phyloP scores from a whole-genome alignment of 345 rosid species.

The Punica granatum region DNA sequence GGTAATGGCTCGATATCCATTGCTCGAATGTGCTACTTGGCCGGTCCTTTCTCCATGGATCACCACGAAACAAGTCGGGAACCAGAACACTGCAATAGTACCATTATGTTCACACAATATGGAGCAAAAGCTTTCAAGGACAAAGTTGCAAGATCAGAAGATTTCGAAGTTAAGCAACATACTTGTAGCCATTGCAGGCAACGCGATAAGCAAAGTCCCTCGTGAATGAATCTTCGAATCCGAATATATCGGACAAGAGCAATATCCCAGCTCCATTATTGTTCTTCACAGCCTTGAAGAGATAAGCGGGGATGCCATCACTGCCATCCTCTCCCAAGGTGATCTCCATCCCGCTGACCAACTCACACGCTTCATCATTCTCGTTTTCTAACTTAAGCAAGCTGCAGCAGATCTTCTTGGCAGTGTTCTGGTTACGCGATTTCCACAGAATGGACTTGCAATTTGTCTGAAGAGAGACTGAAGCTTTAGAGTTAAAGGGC shows the following conservation, averaged over 20 bases:
- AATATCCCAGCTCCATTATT: constrained; percentile 68
- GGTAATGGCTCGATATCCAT: constrained; percentile 53
- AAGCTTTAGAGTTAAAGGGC: constrained; percentile 34
- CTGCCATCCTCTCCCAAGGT: constrained; percentile 46
- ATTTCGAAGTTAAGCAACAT: constrained; percentile 19
- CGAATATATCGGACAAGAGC: constrained; percentile 68
- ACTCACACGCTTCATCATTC: constrained; percentile 67
- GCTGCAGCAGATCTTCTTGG: constrained; percentile 20
- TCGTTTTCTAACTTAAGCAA: constrained; percentile 33
- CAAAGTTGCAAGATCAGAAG: background rate
- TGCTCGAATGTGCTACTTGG: constrained; percentile 37
- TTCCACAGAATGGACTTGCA: constrained; percentile 18
- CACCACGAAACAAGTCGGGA: constrained; percentile 81
- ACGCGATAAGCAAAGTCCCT: constrained; percentile 83
- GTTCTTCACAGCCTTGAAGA: constrained; percentile 76
- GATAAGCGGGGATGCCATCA: constrained; percentile 53
- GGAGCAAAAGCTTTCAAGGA: no score
- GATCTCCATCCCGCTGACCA: constrained; percentile 60
- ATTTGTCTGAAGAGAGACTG: constrained; percentile 45
- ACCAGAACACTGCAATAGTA: constrained; percentile 62
- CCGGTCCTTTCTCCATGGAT: constrained; percentile 58
- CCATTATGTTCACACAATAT: background rate
- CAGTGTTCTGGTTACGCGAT: constrained; percentile 2
- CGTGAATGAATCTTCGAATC: constrained; percentile 74
- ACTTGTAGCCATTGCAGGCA: constrained; percentile 91